Percentiles rank a stretch among this genome's conserved stretches.
phyloP scores from a whole-genome alignment of 495 filamentous ascomycete genomes.

The Podospora australis region DNA sequence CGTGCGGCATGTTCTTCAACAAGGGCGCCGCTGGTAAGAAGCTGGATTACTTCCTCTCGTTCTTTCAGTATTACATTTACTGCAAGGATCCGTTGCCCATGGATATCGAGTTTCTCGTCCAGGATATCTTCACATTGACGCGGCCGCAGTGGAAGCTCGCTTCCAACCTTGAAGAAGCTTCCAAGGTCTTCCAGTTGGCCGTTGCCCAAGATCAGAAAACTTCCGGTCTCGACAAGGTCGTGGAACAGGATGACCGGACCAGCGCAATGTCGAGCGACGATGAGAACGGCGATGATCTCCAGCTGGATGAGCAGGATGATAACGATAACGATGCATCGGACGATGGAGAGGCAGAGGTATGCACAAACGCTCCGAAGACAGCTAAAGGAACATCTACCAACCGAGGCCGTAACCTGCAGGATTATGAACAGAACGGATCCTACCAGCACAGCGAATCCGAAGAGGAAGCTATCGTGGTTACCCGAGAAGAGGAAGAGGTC shows the following conservation, averaged over 20 bases:
- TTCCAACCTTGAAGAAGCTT: constrained; percentile 74
- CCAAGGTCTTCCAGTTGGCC: constrained; percentile 76
- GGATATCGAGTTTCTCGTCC: constrained; percentile 95
- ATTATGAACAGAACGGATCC: constrained; percentile 36
- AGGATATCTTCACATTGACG: constrained; percentile 78
- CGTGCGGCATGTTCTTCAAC: constrained; percentile 93
- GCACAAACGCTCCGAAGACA: not conserved
- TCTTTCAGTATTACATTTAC: constrained; percentile 95
- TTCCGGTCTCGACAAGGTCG: constrained; percentile 57
- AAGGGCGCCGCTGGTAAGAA: constrained; percentile 91
- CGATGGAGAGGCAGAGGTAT: constrained; percentile 47
- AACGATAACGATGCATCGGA: constrained; percentile 38
- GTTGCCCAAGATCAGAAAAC: constrained; percentile 83
- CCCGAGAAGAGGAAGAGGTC: constrained; percentile 78
- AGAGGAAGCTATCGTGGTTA: constrained; percentile 87
- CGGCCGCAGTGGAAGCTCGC: constrained; percentile 89
- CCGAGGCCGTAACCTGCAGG: constrained; percentile 28
- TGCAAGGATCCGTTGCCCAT: constrained; percentile 91
- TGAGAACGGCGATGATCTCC: constrained; percentile 46
- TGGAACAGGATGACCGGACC: constrained; percentile 63
- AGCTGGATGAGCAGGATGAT: constrained; percentile 31
- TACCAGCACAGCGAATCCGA: constrained; percentile 54
- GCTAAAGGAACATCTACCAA: constrained; percentile 5
- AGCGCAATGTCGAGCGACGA: constrained; percentile 60
- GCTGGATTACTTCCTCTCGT: constrained; percentile 94